Conservation (phyloP, 2,329 filamentous ascomycete genomes). For the Cryphonectria carpinicola region DNA sequence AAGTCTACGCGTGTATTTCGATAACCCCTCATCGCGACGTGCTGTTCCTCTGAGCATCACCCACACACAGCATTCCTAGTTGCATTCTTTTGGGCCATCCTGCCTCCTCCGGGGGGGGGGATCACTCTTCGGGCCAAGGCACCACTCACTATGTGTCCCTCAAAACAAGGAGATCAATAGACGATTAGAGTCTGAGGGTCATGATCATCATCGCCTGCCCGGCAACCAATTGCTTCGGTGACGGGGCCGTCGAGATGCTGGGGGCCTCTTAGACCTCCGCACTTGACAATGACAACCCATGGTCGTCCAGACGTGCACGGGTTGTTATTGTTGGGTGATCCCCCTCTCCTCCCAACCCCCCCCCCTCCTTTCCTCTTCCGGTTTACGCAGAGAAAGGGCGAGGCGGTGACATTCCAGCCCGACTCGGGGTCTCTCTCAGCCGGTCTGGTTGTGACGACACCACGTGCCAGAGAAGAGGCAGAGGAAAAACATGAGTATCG, state of each 20-base stretch:
- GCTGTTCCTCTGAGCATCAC: not conserved
- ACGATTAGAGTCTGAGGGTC: not conserved
- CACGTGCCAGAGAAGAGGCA: not conserved
- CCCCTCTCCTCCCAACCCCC: not conserved
- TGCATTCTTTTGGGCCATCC: not conserved
- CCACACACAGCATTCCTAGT: not conserved
- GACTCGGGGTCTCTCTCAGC: not conserved
- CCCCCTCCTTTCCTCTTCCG: not conserved
- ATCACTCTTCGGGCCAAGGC: not conserved
- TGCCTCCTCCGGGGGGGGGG: too few relatives aligned
- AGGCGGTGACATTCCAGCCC: conserved; percentile 2
- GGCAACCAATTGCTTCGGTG: not conserved
- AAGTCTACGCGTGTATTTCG: not conserved
- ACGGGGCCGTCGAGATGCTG: not conserved
- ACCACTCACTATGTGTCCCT: not conserved
- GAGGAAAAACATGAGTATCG: not conserved
- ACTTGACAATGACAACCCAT: not conserved
- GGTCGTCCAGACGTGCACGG: not conserved
- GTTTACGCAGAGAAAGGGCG: not conserved
- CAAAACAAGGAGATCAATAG: not conserved
- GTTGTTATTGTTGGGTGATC: not conserved
- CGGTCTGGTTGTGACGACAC: not conserved
- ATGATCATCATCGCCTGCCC: not conserved
- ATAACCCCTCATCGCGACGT: not conserved
- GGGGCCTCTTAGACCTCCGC: not conserved